Evolutionary conservation across 2,329 filamentous ascomycete species (phyloP), one percentile per base, ranked within the genome.

Genomic region (Thelonectria rubi): DNA sequence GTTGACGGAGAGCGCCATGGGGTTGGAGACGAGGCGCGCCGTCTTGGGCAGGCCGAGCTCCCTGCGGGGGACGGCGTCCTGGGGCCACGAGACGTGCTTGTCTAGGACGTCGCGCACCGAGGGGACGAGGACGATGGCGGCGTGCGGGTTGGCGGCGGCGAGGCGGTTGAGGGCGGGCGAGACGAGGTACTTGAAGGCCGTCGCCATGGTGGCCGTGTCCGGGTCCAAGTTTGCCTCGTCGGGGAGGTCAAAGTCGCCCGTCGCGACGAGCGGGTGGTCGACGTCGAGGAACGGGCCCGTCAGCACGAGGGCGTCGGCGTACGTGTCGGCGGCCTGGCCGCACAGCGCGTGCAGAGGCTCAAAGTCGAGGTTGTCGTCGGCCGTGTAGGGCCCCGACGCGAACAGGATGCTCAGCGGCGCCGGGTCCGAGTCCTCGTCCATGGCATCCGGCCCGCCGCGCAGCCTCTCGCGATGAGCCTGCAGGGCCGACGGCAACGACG

Each of bases 281-380:
- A 91, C 83, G 74, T 98, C 95, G 67, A 99, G 84, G 75, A 99
- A 97, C 0, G 95, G 95, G 0, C 95, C 95, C 4, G 86, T 82
- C 9, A 99, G 82, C 45, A 98, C 84, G 26, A 99, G 79, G 3
- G 87, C 86, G 74, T 99, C 95, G 11, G 90, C 91, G 65, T 87
- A 89, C 20, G 84, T 86, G 65, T 92, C 88, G 15, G 88, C 88
- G 9, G 94, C 93, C 70, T 90, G 89, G 67, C 86, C 85, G 74
- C 94, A 94, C 15, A 99, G 84, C 30, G 91, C 88, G 71, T 93
- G 88, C 2, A 99, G 81, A 8, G 94, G 91, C 71, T 96, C 91
- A 73, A 94, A 99, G 67, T 93, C 91, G 47, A 99, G 88, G 72
- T 96, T 96, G 71, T 94, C 91, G 69, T 98, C 94, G 3, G 93